Evolutionary conservation across 805 yeast species (phyloP).

Genomic region (Candida montana): DNA sequence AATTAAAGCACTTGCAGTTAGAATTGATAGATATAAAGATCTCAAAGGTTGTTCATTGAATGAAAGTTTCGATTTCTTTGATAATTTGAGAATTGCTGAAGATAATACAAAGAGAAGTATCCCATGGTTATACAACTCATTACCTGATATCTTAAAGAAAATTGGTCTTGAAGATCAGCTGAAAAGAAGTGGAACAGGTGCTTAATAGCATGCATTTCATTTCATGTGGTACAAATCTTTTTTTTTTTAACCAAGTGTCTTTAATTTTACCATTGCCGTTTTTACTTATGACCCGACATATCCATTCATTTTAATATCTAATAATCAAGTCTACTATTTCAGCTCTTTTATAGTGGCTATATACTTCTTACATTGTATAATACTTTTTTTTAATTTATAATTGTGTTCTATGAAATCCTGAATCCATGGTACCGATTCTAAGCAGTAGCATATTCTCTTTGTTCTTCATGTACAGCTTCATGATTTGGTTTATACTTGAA

Average conservation of each 20-base stretch:
- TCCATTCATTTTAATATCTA: no score
- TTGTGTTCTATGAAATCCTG: no score
- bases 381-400: no score
- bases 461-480: constrained; percentile 3
- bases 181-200: constrained; percentile 17
- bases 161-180: constrained; percentile 25
- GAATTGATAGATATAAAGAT: constrained; percentile 30
- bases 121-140: constrained; percentile 33
- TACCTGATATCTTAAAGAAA: constrained; percentile 27
- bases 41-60: constrained; percentile 22
- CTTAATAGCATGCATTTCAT: constrained; percentile 28
- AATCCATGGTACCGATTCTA: no score
- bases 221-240: no score
- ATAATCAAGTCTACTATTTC: no score
- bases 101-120: constrained; percentile 28
- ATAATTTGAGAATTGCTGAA: constrained; percentile 26
- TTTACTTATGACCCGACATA: no score
- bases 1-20: constrained; percentile 31
- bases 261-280: no score
- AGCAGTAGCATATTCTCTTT: no score
- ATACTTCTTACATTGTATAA: no score
- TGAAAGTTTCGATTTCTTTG: constrained; percentile 29
- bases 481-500: constrained; percentile 25
- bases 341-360: no score
- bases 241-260: no score